Percentiles rank a stretch among this genome's conserved stretches.
phyloP scores from a whole-genome alignment of 2,329 filamentous ascomycete genomes.

The Colletotrichum neosansevieriae region DNA sequence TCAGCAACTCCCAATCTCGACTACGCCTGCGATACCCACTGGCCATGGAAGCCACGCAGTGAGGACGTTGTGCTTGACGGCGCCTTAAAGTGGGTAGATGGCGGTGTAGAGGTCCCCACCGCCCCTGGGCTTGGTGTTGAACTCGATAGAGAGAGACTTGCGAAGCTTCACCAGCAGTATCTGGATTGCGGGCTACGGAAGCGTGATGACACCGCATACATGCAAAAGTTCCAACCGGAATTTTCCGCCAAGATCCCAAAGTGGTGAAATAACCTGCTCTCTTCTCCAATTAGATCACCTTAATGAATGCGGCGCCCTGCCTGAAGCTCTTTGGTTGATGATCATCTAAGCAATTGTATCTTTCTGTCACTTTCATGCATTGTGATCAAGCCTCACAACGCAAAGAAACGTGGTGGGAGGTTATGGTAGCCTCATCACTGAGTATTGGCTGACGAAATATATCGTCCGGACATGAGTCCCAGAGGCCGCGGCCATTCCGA shows the following conservation, averaged over 20 bases:
- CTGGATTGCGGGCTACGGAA: conserved; percentile 52
- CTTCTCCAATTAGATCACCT: no score
- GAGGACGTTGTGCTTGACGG: conserved; percentile 56
- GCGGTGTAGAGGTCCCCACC: conserved; percentile 51
- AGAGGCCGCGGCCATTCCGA: no score
- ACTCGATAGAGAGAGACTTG: conserved; percentile 52
- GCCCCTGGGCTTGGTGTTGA: conserved; percentile 52
- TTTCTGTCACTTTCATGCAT: no score
- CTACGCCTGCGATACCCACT: conserved; percentile 58
- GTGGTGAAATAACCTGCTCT: conserved; percentile 43
- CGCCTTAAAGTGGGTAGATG: conserved; percentile 51
- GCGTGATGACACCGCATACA: conserved; percentile 53
- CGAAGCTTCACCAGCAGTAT: conserved; percentile 53
- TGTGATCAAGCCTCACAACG: no score
- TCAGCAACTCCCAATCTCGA: conserved; percentile 55
- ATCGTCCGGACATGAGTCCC: no score
- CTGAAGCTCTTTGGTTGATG: no score
- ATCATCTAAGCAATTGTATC: no score
- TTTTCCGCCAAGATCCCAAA: conserved; percentile 50
- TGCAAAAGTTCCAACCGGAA: conserved; percentile 50
- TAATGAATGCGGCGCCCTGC: no score
- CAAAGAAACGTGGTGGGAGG: no score
- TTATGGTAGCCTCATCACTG: no score
- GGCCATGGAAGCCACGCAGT: conserved; percentile 58
- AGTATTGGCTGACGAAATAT: no score